Conservation (phyloP, 2,329 filamentous ascomycete species). For the Colletotrichum graminicola region DNA sequence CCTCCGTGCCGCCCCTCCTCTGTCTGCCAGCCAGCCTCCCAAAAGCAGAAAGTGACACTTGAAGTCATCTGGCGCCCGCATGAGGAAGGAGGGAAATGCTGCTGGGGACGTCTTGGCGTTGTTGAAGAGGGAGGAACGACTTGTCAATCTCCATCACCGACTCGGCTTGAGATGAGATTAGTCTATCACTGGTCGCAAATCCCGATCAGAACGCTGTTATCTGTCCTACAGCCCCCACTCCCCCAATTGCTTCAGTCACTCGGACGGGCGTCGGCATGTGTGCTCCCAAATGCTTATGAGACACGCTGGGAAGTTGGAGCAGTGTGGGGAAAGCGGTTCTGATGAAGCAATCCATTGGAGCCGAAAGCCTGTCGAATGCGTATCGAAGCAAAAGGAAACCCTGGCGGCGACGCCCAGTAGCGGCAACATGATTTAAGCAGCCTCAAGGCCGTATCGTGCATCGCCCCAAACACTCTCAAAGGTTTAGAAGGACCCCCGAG, state of each 20-base stretch:
- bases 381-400: neutral
- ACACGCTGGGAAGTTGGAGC: neutral
- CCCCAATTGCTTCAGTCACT: neutral
- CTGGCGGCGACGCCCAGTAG: neutral
- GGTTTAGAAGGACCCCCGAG: neutral
- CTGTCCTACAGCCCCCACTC: neutral
- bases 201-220: neutral
- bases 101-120: neutral
- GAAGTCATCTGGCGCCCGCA: slow-evolving; percentile 3
- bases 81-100: neutral
- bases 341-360: neutral
- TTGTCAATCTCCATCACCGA: neutral
- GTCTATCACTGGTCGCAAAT: neutral
- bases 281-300: neutral
- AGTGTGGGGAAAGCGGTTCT: neutral
- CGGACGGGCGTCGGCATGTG: no score
- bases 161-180: neutral
- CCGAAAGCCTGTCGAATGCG: neutral
- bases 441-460: neutral
- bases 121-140: neutral
- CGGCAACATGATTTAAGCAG: neutral
- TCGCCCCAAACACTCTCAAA: neutral
- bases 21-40: neutral
- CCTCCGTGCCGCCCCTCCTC: neutral
- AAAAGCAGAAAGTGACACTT: slow-evolving; percentile 30